Evolutionary conservation across 179 eudicot genomes (phyloP), one percentile per base, ranked within the genome.

Genomic region (Drosera spatulata): DNA sequence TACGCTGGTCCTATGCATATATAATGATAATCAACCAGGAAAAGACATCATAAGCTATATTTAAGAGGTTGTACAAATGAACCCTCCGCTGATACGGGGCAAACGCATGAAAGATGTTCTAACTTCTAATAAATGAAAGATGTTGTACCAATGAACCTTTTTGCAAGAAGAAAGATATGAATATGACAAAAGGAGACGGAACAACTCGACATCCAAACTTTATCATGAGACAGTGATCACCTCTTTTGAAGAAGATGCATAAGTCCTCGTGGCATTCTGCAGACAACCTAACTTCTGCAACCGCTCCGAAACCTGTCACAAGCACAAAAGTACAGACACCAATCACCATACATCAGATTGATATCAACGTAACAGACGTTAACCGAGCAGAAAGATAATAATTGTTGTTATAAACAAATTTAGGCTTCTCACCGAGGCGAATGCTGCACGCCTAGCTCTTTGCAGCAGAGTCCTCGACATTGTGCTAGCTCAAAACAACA

Each of bases 391-490:
- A 6, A 13, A 55, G 47, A 40, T 15, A 43, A n/a, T 38, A 47
- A 43, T 5, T 4, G n/a, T 14, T n/a, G 5, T 12, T 44, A 59
- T 14, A 12, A 5, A 11, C 39, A 53, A 48, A 1, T 48, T 9
- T 9, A 44, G 12, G 12, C 40, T 9, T 54, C 43, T 9, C 62
- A 77, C 76, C 74, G 73, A 67, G 63, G 72, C 53, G 7, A 70
- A 51, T 39, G 50, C 55, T 37, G 71, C 60, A 52, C 46, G 61
- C 53, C 53, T 60, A 41, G 75, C 48, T 44, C 70, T 67, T 56
- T 73, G 71, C 65, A 61, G 58, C 59, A 67, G 69, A 58, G 80
- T 66, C 76, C 77, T 72, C 68, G 81, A 75, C 88, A 80, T 80
- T 59, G 37, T 41, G 59, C 39, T 39, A 10, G 44, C 6, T 56